phyloP scores from a whole-genome alignment of 371 early-diverging fungal species.

The Apophysomyces ossiformis region DNA sequence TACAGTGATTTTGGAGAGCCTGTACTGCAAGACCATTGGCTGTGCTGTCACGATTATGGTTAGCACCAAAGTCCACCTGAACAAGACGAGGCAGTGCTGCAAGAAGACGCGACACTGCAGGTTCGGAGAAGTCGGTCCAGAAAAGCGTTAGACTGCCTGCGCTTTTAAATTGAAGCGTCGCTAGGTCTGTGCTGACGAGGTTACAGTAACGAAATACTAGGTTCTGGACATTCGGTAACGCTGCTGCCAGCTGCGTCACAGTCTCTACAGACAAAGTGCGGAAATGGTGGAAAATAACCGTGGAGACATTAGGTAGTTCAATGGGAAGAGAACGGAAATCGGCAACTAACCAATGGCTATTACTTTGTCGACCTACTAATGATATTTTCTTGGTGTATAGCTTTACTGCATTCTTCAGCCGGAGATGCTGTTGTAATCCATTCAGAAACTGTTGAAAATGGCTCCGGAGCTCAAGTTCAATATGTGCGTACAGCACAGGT shows the following conservation, averaged over 20 bases:
- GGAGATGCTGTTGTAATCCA: constrained; percentile 22
- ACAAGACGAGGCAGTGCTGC: constrained; percentile 28
- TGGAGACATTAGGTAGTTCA: constrained; percentile 24
- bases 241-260: constrained; percentile 31
- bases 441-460: constrained; percentile 40
- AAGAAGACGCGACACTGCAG: constrained; percentile 34
- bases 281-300: constrained; percentile 43
- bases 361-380: constrained; percentile 39
- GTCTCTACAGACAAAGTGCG: constrained; percentile 41
- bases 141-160: constrained; percentile 22
- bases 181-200: constrained; percentile 16
- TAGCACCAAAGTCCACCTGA: constrained; percentile 37
- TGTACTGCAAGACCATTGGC: constrained; percentile 42
- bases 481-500: constrained; percentile 42
- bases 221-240: constrained; percentile 18
- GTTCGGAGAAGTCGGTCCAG: constrained; percentile 51
- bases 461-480: constrained; percentile 34
- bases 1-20: constrained; percentile 29
- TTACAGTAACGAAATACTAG: constrained; percentile 43
- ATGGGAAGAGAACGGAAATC: constrained; percentile 21
- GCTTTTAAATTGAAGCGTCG: neutral
- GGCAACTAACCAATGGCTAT: constrained; percentile 34
- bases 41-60: constrained; percentile 41
- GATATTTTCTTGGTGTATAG: constrained; percentile 35
- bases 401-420: constrained; percentile 25